Evolutionary conservation across 2,329 filamentous ascomycete species (phyloP), one percentile per base, ranked within the genome.

Genomic region (Geosmithia putterillii): DNA sequence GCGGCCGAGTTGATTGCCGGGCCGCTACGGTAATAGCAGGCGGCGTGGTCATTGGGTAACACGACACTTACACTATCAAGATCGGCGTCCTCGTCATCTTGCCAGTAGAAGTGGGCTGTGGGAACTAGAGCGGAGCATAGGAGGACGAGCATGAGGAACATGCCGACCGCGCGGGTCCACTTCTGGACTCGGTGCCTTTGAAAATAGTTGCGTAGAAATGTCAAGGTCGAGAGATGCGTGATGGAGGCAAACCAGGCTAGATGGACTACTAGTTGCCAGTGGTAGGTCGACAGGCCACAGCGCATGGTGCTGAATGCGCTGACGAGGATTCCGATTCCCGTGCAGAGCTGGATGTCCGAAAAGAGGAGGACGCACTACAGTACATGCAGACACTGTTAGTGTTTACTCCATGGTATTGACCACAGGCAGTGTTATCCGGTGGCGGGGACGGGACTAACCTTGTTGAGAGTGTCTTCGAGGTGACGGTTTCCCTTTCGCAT

Each of bases 211-310:
- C 42, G 42, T 3, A 40, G 21, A 18, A 40, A 38, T 15, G 38
- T 43, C 19, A 43, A 35, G 21, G 34, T 36, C 12, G 32, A 28
- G 21, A 62, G 45, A 35, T 63, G 59, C 0, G 57, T 63, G 3
- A 57, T 17, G 4, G 50, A 51, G 4, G 57, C 54, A 37, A 62
- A 55, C 59, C 58, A 63, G 2, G 54, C 57, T 0, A 62, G 45
- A 21, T 56, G 45, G 10, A 56, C 51, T 8, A 56, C 46, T 1
- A 57, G 45, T 23, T 56, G 47, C 57, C 54, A 61, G 34, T 63
- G 51, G 34, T 55, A 57, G 0, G 48, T n/a, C n/a, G n/a, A n/a
- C n/a, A n/a, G n/a, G n/a, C 43, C 1, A 51, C 51, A 51, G 14
- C 28, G 25, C 2, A 60, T 41, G 3, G 53, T 46, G 12, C 38